Conservation (phyloP, 257 asterid species). For the Scutellaria baicalensis region DNA sequence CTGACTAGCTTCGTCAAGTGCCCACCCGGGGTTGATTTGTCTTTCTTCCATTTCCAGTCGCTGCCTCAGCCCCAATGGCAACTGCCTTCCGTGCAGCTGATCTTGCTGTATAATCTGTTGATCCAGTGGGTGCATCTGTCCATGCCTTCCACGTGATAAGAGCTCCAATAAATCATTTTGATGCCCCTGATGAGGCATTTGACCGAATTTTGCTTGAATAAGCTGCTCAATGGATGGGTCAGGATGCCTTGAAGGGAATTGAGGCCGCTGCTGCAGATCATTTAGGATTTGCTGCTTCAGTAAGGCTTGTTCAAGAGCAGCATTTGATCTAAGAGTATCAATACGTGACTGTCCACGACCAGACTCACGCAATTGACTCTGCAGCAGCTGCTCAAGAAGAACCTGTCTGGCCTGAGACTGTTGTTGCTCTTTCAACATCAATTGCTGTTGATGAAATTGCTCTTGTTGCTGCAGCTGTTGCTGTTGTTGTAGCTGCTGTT, state of each 20-base stretch:
- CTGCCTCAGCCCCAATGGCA: constrained; percentile 74
- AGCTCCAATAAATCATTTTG: constrained; percentile 72
- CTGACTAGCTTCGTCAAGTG: constrained; percentile 66
- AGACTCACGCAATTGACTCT: constrained; percentile 67
- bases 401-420: constrained; percentile 73
- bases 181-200: constrained; percentile 53
- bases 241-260: constrained; percentile 61
- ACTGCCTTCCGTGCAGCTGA: constrained; percentile 72
- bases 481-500: constrained; percentile 56
- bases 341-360: constrained; percentile 57
- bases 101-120: constrained; percentile 82
- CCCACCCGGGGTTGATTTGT: constrained; percentile 58
- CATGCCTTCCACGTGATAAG: constrained; percentile 66
- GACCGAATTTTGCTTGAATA: constrained; percentile 74
- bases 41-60: constrained; percentile 83
- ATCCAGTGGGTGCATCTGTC: constrained; percentile 70
- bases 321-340: constrained; percentile 63
- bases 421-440: constrained; percentile 75
- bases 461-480: constrained; percentile 59
- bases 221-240: constrained; percentile 83
- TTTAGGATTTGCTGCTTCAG: constrained; percentile 72
- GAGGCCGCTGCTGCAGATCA: constrained; percentile 70
- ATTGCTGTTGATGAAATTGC: constrained; percentile 75
- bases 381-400: constrained; percentile 74
- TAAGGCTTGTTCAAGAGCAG: constrained; percentile 66